Evolutionary conservation across 208 protist genomes (phyloP), one percentile per base, ranked within the genome.

Genomic region (Porcisia hertigi): DNA sequence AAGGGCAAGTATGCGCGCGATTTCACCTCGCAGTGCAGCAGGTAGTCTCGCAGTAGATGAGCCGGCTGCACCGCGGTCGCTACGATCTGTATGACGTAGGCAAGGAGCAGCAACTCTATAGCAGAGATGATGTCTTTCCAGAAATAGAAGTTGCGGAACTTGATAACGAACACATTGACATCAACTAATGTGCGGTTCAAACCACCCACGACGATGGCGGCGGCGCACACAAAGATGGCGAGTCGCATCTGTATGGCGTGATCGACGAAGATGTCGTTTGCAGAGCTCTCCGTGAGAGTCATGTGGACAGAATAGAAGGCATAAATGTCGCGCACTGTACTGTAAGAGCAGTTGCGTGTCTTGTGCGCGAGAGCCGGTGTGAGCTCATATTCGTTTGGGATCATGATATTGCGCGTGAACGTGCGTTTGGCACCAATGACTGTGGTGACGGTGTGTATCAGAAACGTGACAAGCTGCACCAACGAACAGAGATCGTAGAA

Each of bases 51-150:
- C 57, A 95, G 81, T 54, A 94, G 79, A 43, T 11, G 12, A 18
- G 81, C 63, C n/a, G 87, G 72, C 11, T 76, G 73, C 16, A 77
- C 57, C 18, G 83, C 80, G 45, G 88, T 81, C 34, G 82, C 62
- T 49, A 71, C 69, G 43, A 89, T 86, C 66, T 88, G 81, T 0
- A 87, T 41, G 30, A 96, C 69, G 70, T 90, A 89, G 49, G 71
- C 80, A 0, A 94, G 70, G 20, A 94, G 47, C 12, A 88, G 76
- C 49, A 96, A 72, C 80, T 96, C 92, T 30, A 71, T 57, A 6
- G 92, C 92, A 1, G 88, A 93, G 30, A 96, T 53, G 55, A 91
- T 73, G 66, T 94, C 92, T 63, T 96, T 96, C 70, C 82, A 85
- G 70, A 96, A 55, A 60, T 82, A 82, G 55, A 96, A 91, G 80